Percentiles rank a stretch among this genome's conserved stretches.
These are phyloP conservation scores for Diplocarpon mali DNA, from an alignment of 2,329 filamentous ascomycete genomes.

Conservation along the genomic window DNA sequence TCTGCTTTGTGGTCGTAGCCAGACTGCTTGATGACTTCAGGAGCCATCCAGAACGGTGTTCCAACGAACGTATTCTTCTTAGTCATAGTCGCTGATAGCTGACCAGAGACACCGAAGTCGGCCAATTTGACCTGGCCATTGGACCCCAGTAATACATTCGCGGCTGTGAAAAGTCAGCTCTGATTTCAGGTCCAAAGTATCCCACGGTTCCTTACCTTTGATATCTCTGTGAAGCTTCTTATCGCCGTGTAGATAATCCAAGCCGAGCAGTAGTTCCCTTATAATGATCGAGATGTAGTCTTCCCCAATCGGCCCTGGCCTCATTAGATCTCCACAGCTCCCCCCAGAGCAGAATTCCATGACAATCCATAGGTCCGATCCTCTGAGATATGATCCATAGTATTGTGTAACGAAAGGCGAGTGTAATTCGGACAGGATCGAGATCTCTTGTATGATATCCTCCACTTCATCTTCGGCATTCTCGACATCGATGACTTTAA, in stretches of 20 bases:
- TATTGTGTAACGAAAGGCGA: slow-evolving; percentile 97
- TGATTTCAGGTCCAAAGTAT: background rate
- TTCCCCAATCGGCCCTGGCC: slow-evolving; percentile 81
- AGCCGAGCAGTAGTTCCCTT: slow-evolving; percentile 73
- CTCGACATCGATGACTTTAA: slow-evolving; percentile 98
- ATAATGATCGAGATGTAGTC: slow-evolving; percentile 97
- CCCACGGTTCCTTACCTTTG: slow-evolving; percentile 55
- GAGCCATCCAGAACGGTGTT: slow-evolving; percentile 99
- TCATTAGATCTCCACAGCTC: slow-evolving; percentile 92
- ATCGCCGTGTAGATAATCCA: slow-evolving; percentile 89
- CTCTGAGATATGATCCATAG: slow-evolving; percentile 92
- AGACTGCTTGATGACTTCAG: slow-evolving; percentile 96
- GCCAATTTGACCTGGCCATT: slow-evolving; percentile 95
- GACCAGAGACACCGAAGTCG: slow-evolving; percentile 93
- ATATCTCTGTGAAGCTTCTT: slow-evolving; percentile 96
- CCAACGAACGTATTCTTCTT: slow-evolving; percentile 99
- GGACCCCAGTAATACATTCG: slow-evolving; percentile 79
- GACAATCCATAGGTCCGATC: slow-evolving; percentile 95
- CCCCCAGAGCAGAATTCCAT: slow-evolving; percentile 99
- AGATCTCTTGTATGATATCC: slow-evolving; percentile 98
- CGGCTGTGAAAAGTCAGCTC: slow-evolving; percentile 45
- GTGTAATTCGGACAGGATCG: slow-evolving; percentile 89
- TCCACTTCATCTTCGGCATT: slow-evolving; percentile 98
- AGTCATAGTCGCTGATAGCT: slow-evolving; percentile 95
- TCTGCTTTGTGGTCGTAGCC: slow-evolving; percentile 97